Base-by-base conservation (phyloP, 352 stramenopile genomes). In the Pilasporangium apinafurcum region DNA sequence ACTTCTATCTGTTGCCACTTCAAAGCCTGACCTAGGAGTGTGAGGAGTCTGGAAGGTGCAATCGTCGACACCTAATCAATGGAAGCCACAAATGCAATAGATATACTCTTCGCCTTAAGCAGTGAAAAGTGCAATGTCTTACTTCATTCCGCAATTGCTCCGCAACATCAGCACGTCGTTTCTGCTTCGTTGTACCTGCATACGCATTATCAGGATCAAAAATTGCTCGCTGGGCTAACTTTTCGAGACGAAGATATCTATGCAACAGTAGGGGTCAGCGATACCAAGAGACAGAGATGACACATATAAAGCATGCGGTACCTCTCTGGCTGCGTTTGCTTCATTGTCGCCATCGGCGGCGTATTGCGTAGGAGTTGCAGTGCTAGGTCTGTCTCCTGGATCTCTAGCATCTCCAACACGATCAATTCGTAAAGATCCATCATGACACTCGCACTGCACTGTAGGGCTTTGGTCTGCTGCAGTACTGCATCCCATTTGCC, bases 401-500 rank as follows among this genome's bases (percentile, higher is more conserved):
- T 44, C 48, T 97, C 90, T 13, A 95, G 54, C 64, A 97, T 80
- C 47, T 97, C 90, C 2, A 95, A 54, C 17, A 71, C 66, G 25
- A 97, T 61, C 27, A 94, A 66, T 55, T 97, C 90, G 53, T 97
- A 97, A 10, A 97, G 60, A 22, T 86, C 83, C 50, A 83, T 74
- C 67, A 97, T 89, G 22, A 66, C 63, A 1, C 57, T 34, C 13
- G 70, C 44, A 29, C 78, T 79, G 49, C 89, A 78, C 40, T 85
- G 73, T 44, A 88, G 57, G 27, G 62, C 49, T 50, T 72, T 67
- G 10, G 86, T 92, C 66, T 97, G 90, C 56, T 83, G 77, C 48
- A 97, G 70, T 40, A 97, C 89, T 21, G 49, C 62, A 55, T 97
- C 86, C 90, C 90, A 97, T 24, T 81, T 71, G 9, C 90, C 90